A percentile compares a stretch with the other conserved stretches of the same genome.
Evolutionary conservation across 1,284 basidiomycete genomes (phyloP).

Genomic region (Cutaneotrichosporon cavernicola): DNA sequence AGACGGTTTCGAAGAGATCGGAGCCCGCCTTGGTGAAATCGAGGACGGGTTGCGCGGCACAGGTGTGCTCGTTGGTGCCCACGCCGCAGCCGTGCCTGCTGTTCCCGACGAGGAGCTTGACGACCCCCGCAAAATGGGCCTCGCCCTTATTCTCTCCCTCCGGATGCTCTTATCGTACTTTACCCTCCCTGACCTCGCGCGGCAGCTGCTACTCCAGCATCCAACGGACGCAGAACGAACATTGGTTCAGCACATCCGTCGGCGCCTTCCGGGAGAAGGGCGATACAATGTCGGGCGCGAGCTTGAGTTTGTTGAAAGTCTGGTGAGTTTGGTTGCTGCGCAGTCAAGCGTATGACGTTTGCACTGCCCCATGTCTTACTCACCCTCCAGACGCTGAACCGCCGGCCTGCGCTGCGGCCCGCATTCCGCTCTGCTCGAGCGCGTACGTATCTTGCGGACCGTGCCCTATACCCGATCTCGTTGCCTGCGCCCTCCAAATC

Average conservation of each 20-base stretch:
- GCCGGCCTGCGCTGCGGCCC: conserved; percentile 45
- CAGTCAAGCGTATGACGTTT: neutral
- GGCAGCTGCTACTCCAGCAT: conserved; percentile 40
- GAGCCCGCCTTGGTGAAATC: conserved; percentile 40
- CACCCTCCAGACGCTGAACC: conserved; percentile 29
- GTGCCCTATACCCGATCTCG: conserved; percentile 37
- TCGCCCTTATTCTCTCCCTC: conserved; percentile 46
- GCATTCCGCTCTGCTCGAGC: conserved; percentile 49
- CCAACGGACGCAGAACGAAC: conserved; percentile 48
- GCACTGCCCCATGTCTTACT: neutral
- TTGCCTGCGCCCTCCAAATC: conserved; percentile 50
- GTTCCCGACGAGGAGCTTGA: conserved; percentile 32
- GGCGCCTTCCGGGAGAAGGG: conserved; percentile 47
- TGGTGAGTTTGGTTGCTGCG: conserved; percentile 33
- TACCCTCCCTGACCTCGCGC: conserved; percentile 42
- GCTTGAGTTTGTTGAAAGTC: conserved; percentile 44
- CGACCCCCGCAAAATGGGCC: conserved; percentile 36
- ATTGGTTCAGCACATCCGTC: conserved; percentile 47
- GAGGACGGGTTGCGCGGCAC: conserved; percentile 42
- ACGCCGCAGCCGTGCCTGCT: conserved; percentile 16
- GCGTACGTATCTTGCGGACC: conserved; percentile 38
- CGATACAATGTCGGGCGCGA: conserved; percentile 47
- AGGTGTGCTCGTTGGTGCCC: conserved; percentile 14
- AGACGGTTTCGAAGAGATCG: conserved; percentile 48
- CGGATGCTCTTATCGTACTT: conserved; percentile 52